Evolutionary conservation across 495 filamentous ascomycete species (phyloP).

Genomic region (Bacidia gigantensis): DNA sequence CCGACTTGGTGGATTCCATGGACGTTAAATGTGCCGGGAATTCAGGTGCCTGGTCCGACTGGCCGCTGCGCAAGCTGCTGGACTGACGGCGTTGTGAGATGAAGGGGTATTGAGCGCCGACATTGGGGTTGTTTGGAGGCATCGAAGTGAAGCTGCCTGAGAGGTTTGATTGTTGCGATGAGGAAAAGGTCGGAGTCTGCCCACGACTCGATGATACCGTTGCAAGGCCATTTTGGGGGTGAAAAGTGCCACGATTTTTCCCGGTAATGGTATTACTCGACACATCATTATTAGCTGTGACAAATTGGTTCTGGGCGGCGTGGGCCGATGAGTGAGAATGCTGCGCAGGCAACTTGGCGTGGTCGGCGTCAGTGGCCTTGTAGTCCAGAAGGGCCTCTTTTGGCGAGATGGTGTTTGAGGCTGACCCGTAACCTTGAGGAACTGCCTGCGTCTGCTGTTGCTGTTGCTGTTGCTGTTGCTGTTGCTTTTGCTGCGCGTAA

Average conservation of each 20-base stretch:
- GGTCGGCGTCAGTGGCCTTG: slow-evolving; percentile 44
- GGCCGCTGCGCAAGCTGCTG: slow-evolving; percentile 32
- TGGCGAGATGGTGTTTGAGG: slow-evolving; percentile 84
- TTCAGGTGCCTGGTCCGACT: slow-evolving; percentile 34
- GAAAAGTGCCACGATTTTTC: slow-evolving; percentile 10
- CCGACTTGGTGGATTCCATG: slow-evolving; percentile 53
- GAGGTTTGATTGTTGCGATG: slow-evolving; percentile 14
- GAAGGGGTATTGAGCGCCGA: slow-evolving; percentile 44
- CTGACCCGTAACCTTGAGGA: slow-evolving; percentile 21
- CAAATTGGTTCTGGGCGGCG: slow-evolving; percentile 8
- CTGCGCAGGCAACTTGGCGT: slow-evolving; percentile 56
- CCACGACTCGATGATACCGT: not conserved
- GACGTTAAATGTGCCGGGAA: slow-evolving; percentile 48
- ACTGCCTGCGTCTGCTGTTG: slow-evolving; percentile 21
- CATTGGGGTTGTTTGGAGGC: slow-evolving; percentile 20
- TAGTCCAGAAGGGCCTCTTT: slow-evolving; percentile 88
- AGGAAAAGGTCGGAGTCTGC: slow-evolving; percentile 19
- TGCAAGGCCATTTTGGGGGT: slow-evolving; percentile 20
- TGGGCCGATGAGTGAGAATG: slow-evolving; percentile 26
- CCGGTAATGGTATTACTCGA: slow-evolving; percentile 17
- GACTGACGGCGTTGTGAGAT: slow-evolving; percentile 28
- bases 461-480: too few relatives aligned
- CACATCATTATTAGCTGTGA: slow-evolving; percentile 18
- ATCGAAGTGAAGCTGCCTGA: slow-evolving; percentile 26
- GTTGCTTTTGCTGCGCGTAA: not conserved